Conservation (phyloP, 1,284 basidiomycete species). For the Phellinidium pouzarii region DNA sequence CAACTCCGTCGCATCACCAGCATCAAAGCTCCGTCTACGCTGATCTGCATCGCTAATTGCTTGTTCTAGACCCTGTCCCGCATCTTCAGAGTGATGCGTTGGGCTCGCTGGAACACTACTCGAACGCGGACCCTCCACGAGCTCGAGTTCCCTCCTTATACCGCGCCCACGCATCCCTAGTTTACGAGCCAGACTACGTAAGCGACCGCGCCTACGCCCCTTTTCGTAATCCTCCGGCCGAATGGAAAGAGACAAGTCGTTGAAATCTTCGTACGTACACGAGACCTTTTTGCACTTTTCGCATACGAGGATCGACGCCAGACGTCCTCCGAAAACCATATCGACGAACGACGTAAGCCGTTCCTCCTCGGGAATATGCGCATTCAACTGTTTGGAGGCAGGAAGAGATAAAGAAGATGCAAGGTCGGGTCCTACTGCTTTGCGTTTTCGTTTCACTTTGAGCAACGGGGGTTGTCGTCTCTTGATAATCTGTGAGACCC, state of each 20-base stretch:
- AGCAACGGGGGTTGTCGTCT: conserved; percentile 49
- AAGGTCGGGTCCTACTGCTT: neutral
- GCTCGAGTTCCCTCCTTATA: conserved; percentile 3
- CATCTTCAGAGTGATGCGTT: conserved; percentile 20
- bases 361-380: conserved; percentile 33
- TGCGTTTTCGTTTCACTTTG: conserved; percentile 16
- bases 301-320: conserved; percentile 88
- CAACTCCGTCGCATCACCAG: conserved; percentile 5
- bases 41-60: conserved; percentile 8
- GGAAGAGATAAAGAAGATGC: neutral
- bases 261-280: conserved; percentile 89
- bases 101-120: conserved; percentile 28
- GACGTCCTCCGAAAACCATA: conserved; percentile 82
- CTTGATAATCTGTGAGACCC: conserved; percentile 61
- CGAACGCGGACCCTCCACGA: conserved; percentile 11
- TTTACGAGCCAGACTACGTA: conserved; percentile 65
- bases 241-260: conserved; percentile 84
- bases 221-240: conserved; percentile 70
- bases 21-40: conserved; percentile 15
- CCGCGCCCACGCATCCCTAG: conserved; percentile 34
- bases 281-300: conserved; percentile 90
- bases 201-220: conserved; percentile 61
- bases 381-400: conserved; percentile 3
- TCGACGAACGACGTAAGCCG: conserved; percentile 72
- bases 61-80: conserved; percentile 11